phyloP scores from a whole-genome alignment of 2,329 filamentous ascomycete species.

The Trichoderma simmonsii region DNA sequence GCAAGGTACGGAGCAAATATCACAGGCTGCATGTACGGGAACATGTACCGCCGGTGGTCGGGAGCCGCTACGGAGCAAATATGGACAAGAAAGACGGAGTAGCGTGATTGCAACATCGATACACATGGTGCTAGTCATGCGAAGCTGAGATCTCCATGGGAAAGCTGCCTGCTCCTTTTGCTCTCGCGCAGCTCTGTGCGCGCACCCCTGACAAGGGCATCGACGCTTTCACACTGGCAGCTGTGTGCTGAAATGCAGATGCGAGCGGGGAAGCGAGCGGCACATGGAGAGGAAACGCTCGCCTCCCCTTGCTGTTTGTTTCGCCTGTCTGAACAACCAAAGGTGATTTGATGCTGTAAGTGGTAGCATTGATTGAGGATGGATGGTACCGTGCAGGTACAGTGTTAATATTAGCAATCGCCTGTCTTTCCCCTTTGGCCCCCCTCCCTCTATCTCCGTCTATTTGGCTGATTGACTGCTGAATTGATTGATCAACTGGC shows the following conservation, averaged over 20 bases:
- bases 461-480: not conserved
- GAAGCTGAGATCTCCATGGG: slow-evolving; percentile 6
- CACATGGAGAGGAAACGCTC: not conserved
- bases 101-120: slow-evolving; percentile 8
- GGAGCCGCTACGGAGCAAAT: slow-evolving; percentile 11
- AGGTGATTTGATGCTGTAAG: not conserved
- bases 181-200: slow-evolving; percentile 1
- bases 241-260: slow-evolving; percentile 7
- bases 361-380: not conserved
- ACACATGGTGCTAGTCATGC: not conserved
- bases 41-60: not conserved
- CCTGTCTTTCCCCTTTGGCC: not conserved
- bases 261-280: slow-evolving; percentile 16
- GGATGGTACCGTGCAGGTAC: not conserved
- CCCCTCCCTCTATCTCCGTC: not conserved
- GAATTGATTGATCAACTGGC: not conserved
- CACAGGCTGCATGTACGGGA: not conserved
- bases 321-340: not conserved
- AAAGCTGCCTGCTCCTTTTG: slow-evolving; percentile 8
- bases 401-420: not conserved
- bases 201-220: slow-evolving; percentile 16
- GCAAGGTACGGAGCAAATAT: slow-evolving; percentile 8
- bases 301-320: not conserved
- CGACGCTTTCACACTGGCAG: not conserved
- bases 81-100: not conserved